Evolutionary conservation across 805 yeast genomes (phyloP).

Genomic region (Nakazawaea sp.): DNA sequence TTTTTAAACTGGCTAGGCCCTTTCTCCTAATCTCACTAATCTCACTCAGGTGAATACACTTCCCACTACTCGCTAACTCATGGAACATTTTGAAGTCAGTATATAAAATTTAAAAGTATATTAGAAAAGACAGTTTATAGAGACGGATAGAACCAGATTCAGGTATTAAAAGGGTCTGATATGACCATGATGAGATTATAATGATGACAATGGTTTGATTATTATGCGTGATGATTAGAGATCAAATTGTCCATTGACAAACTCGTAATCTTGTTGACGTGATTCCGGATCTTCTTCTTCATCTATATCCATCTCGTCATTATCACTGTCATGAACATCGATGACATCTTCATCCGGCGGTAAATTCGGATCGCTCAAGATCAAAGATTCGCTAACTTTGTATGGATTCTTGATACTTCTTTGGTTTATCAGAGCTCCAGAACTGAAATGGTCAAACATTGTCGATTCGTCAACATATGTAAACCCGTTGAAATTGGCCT

Average conservation of each 20-base stretch:
- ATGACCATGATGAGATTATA: not conserved
- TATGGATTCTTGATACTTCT: conserved; percentile 30
- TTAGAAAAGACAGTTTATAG: too few relatives aligned
- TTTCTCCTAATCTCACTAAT: too few relatives aligned
- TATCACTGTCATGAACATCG: conserved; percentile 39
- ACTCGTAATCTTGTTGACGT: conserved; percentile 54
- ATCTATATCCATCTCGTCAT: conserved; percentile 43
- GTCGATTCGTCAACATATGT: conserved; percentile 93
- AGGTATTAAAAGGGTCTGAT: too few relatives aligned
- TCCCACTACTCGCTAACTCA: too few relatives aligned
- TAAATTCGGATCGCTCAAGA: conserved; percentile 71
- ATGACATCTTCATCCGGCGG: conserved; percentile 84
- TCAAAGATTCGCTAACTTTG: conserved; percentile 57
- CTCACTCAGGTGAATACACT: too few relatives aligned
- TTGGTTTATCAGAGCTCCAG: conserved; percentile 20
- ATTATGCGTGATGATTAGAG: conserved; percentile 29
- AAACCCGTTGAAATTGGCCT: conserved; percentile 94
- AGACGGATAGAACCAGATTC: too few relatives aligned
- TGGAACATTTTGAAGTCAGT: too few relatives aligned
- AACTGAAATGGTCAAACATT: conserved; percentile 72
- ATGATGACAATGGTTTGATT: not conserved
- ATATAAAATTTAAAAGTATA: too few relatives aligned
- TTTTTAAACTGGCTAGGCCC: too few relatives aligned
- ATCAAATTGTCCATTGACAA: conserved; percentile 87
- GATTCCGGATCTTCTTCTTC: conserved; percentile 22